Conservation (phyloP, 306 rosid species). For the Mimosa pudica region DNA sequence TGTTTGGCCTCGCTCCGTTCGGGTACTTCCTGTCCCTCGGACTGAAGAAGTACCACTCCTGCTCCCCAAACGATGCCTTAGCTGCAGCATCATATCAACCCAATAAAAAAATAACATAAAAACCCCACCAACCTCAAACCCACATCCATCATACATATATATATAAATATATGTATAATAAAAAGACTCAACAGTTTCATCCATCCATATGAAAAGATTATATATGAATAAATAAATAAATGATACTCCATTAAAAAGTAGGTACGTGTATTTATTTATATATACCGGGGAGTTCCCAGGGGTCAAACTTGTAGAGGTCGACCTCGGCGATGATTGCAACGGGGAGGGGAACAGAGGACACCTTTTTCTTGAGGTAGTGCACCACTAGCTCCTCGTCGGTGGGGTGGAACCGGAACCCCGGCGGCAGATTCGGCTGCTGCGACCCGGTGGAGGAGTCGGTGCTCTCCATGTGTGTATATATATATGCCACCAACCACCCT, state of each 20-base stretch:
- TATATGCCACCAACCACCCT: slow-evolving; percentile 7
- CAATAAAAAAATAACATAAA: no score
- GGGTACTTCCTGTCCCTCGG: slow-evolving; percentile 97
- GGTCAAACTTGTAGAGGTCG: slow-evolving; percentile 93
- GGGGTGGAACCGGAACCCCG: slow-evolving; percentile 95
- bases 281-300: slow-evolving; percentile 94
- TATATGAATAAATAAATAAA: no score
- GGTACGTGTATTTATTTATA: no score
- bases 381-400: slow-evolving; percentile 95
- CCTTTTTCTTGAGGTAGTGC: slow-evolving; percentile 89
- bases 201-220: no score
- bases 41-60: slow-evolving; percentile 95
- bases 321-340: slow-evolving; percentile 87
- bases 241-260: no score
- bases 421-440: slow-evolving; percentile 79
- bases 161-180: neutral
- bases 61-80: slow-evolving; percentile 92
- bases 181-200: neutral
- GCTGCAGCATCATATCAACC: slow-evolving; percentile 41
- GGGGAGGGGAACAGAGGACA: slow-evolving; percentile 65
- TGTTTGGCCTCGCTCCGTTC: slow-evolving; percentile 89
- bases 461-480: slow-evolving; percentile 57
- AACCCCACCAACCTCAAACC: neutral
- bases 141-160: neutral
- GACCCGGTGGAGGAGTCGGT: slow-evolving; percentile 74